Conservation (phyloP, 2,329 filamentous ascomycete species). For the Coniochaeta sp. region DNA sequence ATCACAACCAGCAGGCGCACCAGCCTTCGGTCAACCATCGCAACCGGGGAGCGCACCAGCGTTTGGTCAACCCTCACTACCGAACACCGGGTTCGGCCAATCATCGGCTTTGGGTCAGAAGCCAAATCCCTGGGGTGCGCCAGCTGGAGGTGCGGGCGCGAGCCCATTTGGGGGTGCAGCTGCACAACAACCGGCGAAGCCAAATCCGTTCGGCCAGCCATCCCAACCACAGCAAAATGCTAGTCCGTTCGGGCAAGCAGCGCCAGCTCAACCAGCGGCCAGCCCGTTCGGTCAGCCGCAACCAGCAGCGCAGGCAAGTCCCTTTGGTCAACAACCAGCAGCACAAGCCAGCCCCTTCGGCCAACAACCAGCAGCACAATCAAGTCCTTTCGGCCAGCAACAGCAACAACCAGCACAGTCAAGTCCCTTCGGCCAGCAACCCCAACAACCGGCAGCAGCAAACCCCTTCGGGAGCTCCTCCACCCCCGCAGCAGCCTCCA, state of each 20-base stretch:
- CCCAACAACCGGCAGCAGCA: neutral
- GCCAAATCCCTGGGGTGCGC: conserved; percentile 20
- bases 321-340: conserved; percentile 7
- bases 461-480: conserved; percentile 1
- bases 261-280: conserved; percentile 9
- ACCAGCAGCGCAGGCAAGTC: conserved; percentile 12
- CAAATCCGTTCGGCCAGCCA: conserved; percentile 10
- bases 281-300: conserved; percentile 20
- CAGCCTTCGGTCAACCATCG: conserved; percentile 21
- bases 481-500: neutral
- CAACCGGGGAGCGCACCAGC: conserved; percentile 17
- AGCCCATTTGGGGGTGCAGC: conserved; percentile 15
- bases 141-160: conserved; percentile 5
- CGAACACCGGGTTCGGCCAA: conserved; percentile 24
- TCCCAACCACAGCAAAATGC: conserved; percentile 4
- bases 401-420: conserved; percentile 10
- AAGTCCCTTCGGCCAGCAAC: conserved; percentile 5
- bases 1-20: conserved; percentile 17
- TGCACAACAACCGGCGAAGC: conserved; percentile 4
- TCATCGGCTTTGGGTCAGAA: conserved; percentile 17
- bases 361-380: conserved; percentile 15
- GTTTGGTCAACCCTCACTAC: conserved; percentile 28
- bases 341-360: conserved; percentile 23
- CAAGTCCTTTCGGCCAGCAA: conserved; percentile 20
- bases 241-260: conserved; percentile 26